Base-by-base conservation (phyloP, 768 basidiomycete species). In the Termitomyces sp. region DNA sequence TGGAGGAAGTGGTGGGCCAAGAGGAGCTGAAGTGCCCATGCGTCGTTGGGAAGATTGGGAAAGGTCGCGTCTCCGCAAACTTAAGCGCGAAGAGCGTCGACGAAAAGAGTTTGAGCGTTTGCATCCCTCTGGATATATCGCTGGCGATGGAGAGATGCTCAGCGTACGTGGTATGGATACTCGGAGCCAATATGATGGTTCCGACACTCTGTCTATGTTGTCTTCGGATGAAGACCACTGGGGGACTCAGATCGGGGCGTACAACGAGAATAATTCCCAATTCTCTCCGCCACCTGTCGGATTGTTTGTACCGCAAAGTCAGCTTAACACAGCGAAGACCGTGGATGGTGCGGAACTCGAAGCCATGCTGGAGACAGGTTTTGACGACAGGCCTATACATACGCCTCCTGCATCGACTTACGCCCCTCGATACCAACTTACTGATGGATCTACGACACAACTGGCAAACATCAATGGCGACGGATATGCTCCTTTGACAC, bases 41-140 rank as follows among this genome's bases (percentile, higher is more conserved):
- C 84, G 96, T n/a, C 81, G 96, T 48, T 99, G 97, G 97, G 97
- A 98, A 71, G 96, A 99, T 63, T 99, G 96, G 97, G 97, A 99
- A 66, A 84, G 94, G 22, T 96, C 93, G 24, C 81, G 97, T 43
- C 77, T 98, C 45, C 87, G 96, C 49, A 98, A 98, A 72, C 59
- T 96, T 32, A 84, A 82, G 58, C 85, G 97, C 2, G 95, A 97
- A 64, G 91, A 93, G 62, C 79, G 87, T 60, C 77, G 93, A 55
- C 74, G 87, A 55, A 77, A 76, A 64, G 93, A 98, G 7, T 80
- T 97, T 61, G 93, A 94, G 64, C 82, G 90, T 43, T 69, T 76
- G 34, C 85, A 90, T 67, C 87, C 88, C 30, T 74, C 79, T 15
- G 88, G 90, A 40, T 87, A 84, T 65, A 70, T 78, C 50, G 67